These are phyloP conservation scores for Pleomassaria siparia DNA, from an alignment of 2,329 filamentous ascomycete species.

Conservation along the genomic window DNA sequence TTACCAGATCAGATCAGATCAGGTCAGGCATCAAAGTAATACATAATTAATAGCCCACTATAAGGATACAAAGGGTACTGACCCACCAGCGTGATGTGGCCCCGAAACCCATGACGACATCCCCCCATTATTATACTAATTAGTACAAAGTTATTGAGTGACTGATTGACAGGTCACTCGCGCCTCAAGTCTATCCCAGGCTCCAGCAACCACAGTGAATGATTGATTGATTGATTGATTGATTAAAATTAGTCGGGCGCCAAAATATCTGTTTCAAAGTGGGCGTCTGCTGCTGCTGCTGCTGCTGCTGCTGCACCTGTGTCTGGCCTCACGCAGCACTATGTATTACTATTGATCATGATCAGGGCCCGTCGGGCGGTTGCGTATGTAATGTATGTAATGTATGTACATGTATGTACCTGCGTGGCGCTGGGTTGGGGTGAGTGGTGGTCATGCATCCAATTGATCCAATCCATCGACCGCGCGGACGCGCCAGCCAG, in stretches of 20 bases:
- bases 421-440: conserved; percentile 7
- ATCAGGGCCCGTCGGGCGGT: too few relatives aligned
- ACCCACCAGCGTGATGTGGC: conserved; percentile 34
- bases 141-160: too few relatives aligned
- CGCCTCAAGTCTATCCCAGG: background rate
- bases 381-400: too few relatives aligned
- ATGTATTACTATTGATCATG: too few relatives aligned
- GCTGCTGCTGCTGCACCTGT: background rate
- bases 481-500: too few relatives aligned
- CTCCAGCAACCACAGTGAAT: background rate
- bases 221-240: background rate
- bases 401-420: conserved; percentile 11
- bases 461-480: background rate
- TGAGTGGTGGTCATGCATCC: background rate
- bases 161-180: conserved; percentile 17
- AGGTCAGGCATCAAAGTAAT: too few relatives aligned
- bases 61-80: too few relatives aligned
- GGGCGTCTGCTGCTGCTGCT: too few relatives aligned
- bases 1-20: too few relatives aligned
- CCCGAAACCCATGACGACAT: conserved; percentile 40
- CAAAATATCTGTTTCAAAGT: background rate
- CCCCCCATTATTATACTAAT: too few relatives aligned
- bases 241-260: background rate
- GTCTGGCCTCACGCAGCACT: conserved; percentile 6
- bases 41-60: too few relatives aligned